These are phyloP conservation scores for Wallacemonas sp. DNA, from an alignment of 208 protist species.

Conservation along the genomic window DNA sequence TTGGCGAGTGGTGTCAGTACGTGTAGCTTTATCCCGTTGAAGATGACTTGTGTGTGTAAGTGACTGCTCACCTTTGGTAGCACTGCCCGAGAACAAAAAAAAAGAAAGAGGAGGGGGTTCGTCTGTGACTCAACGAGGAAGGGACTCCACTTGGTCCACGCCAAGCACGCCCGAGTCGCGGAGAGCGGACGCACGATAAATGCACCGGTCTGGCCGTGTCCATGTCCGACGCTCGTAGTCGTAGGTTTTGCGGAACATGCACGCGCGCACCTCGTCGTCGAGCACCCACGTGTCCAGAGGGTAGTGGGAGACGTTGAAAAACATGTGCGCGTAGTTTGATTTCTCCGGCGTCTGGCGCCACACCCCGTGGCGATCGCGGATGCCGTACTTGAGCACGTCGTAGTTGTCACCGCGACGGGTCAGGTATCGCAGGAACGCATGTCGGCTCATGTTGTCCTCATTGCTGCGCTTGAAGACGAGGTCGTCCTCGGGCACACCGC, in stretches of 20 bases:
- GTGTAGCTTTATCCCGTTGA: no score
- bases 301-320: constrained; percentile 24
- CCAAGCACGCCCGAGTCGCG: constrained; percentile 25
- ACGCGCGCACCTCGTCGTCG: constrained; percentile 19
- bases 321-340: constrained; percentile 7
- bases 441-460: constrained; percentile 25
- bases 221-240: constrained; percentile 11
- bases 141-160: constrained; percentile 15
- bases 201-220: constrained; percentile 14
- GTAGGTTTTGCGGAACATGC: constrained; percentile 30
- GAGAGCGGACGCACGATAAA: constrained; percentile 17
- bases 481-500: neutral
- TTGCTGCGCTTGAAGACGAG: constrained; percentile 12
- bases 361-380: constrained; percentile 2
- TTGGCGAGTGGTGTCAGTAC: no score
- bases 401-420: constrained; percentile 10
- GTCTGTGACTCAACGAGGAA: no score
- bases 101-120: no score
- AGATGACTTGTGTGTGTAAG: no score
- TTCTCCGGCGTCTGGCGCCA: constrained; percentile 21
- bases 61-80: no score
- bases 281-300: constrained; percentile 40
- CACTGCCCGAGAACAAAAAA: no score
- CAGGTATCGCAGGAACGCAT: constrained; percentile 19
- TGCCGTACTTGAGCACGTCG: constrained; percentile 25